phyloP scores from a whole-genome alignment of 2,329 filamentous ascomycete genomes.

The Penicillium sp. region DNA sequence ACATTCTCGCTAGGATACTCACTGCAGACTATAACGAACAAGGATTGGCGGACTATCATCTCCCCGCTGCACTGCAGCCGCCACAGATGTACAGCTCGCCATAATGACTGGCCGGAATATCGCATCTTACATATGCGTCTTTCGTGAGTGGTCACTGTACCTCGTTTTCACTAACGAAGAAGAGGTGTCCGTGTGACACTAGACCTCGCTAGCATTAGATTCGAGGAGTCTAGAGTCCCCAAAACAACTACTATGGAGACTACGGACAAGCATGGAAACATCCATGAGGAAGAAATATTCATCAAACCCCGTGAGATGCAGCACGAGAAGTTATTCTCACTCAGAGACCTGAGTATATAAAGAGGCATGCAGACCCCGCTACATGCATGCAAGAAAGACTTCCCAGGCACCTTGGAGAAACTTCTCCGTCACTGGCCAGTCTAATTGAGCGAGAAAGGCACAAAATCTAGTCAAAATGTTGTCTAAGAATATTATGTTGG shows the following conservation, averaged over 20 bases:
- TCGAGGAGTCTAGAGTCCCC: too few relatives aligned
- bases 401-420: not conserved
- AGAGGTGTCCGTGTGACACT: not conserved
- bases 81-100: not conserved
- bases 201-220: not conserved
- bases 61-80: not conserved
- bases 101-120: not conserved
- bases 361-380: not conserved
- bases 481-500: conserved; percentile 17
- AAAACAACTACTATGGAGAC: too few relatives aligned
- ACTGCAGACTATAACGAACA: not conserved
- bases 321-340: not conserved
- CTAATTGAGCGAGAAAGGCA: not conserved
- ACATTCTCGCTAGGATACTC: not conserved
- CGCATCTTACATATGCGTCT: not conserved
- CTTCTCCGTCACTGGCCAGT: not conserved
- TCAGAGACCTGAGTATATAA: not conserved
- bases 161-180: too few relatives aligned
- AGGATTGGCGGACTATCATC: not conserved
- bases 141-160: too few relatives aligned
- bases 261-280: not conserved
- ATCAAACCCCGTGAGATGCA: not conserved
- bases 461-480: conserved; percentile 15
- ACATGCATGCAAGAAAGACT: not conserved
- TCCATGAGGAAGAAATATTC: not conserved